Conservation (phyloP, 2,329 filamentous ascomycete species). For the Fusarium mangiferae region DNA sequence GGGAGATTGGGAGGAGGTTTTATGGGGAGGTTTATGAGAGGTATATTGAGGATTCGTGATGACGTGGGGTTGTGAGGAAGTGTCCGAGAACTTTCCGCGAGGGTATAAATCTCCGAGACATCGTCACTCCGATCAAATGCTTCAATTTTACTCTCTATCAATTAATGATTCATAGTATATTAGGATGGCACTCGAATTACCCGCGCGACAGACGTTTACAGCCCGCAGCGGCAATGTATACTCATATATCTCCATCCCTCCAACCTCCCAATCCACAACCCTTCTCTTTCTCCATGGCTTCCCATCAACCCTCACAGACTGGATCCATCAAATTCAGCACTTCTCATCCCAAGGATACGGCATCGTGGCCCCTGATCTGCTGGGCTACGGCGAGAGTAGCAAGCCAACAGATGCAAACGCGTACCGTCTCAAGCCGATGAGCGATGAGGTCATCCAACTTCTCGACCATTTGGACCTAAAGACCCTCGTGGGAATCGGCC, state of each 20-base stretch:
- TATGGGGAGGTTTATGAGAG: constrained; percentile 59
- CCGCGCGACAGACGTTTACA: constrained; percentile 18
- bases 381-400: constrained; percentile 52
- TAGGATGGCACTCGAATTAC: constrained; percentile 19
- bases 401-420: constrained; percentile 41
- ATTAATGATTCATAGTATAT: neutral
- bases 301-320: constrained; percentile 58
- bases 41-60: constrained; percentile 54
- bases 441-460: constrained; percentile 49
- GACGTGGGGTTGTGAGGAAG: neutral
- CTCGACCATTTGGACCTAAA: constrained; percentile 45
- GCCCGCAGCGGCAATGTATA: constrained; percentile 37
- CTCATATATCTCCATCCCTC: constrained; percentile 46
- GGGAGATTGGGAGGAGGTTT: constrained; percentile 58
- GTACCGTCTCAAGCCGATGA: constrained; percentile 48
- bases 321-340: constrained; percentile 50
- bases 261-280: constrained; percentile 42
- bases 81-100: constrained; percentile 45
- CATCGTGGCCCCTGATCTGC: constrained; percentile 55
- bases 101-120: constrained; percentile 17
- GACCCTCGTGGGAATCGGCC: constrained; percentile 56
- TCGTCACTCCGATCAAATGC: neutral
- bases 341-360: constrained; percentile 54
- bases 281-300: constrained; percentile 62
- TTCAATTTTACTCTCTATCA: neutral